Base-by-base conservation (phyloP, 768 basidiomycete genomes). In the Hortiboletus flavorubellus region DNA sequence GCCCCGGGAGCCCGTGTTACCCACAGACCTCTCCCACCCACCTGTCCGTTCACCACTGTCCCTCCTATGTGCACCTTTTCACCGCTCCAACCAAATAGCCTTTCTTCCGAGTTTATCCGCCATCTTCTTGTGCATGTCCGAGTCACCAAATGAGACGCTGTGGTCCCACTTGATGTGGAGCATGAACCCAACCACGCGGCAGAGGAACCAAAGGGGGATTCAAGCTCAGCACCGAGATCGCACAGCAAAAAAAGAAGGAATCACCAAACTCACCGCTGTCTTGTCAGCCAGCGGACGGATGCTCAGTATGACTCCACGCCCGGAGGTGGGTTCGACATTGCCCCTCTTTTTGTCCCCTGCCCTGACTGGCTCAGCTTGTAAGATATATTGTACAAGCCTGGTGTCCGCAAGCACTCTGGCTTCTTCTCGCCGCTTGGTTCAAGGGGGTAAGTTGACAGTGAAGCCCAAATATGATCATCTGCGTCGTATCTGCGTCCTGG, bases 81-180 rank as follows among this genome's bases (percentile, higher is more conserved):
- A 0, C 96, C 97, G 0, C 76, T 97, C 9, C 83, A 93, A 69
- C 97, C 97, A 0, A 97, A 99, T 67, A 97, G 97, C 0, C 74
- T 84, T 97, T 33, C 73, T 98, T 0, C 97, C 97, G 0, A 87
- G 91, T 21, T 95, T 97, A 0, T 96, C 98, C 70, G 90, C 98
- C 9, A 78, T 97, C 56, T 97, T 98, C 69, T 73, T 91, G 52
- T 84, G 91, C 52, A 77, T 98, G 57, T 93, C 78, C 65, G 95
- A 98, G 68, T 75, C 74, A 21, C 78, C 80, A 1, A 70, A 71
- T 11, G 61, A 71, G n/a, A 65, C 74, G 6, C 68, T 78, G 1
- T 72, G 74, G 33, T 80, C 2, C 61, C 73, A 8, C 76, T 78
- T 4, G 79, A 85, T 64, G 58, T 72, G 0, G 83, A 84, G 31